Percentiles rank a stretch among this genome's conserved stretches.
Evolutionary conservation across 2,329 filamentous ascomycete genomes (phyloP).

Genomic region (Pseudohalonectria lignicola): DNA sequence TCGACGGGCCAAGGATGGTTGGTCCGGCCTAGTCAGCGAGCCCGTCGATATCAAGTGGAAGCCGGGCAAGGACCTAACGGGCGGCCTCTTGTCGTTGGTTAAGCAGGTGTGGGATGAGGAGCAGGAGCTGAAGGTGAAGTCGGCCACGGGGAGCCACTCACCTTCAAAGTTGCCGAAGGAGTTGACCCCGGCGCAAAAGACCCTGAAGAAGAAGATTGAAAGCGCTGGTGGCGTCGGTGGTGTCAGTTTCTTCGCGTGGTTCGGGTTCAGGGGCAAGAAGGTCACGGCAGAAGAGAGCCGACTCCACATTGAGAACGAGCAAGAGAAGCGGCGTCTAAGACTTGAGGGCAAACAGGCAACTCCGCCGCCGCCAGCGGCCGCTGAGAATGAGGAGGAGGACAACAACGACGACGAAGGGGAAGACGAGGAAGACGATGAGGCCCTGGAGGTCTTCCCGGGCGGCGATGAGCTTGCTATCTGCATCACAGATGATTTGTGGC

Average conservation of each 20-base stretch:
- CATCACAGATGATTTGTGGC: constrained; percentile 81
- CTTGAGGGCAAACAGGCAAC: constrained; percentile 26
- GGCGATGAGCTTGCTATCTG: constrained; percentile 74
- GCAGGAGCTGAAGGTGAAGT: constrained; percentile 15
- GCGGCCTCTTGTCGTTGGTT: constrained; percentile 66
- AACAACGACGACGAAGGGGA: constrained; percentile 51
- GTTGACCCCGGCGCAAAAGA: constrained; percentile 28
- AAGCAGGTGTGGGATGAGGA: constrained; percentile 57
- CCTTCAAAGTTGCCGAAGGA: no score
- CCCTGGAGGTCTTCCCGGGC: constrained; percentile 76
- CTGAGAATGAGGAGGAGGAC: constrained; percentile 41
- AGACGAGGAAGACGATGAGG: constrained; percentile 50
- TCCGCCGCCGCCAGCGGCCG: constrained; percentile 9
- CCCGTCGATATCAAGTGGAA: constrained; percentile 86
- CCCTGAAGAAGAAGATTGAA: constrained; percentile 7
- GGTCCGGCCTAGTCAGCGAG: constrained; percentile 73
- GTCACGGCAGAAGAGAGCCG: constrained; percentile 63
- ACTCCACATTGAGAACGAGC: constrained; percentile 48
- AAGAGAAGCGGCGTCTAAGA: constrained; percentile 36
- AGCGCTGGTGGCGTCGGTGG: constrained; percentile 46
- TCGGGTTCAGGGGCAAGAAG: constrained; percentile 64
- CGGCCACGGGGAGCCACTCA: constrained; percentile 18
- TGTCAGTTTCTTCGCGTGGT: constrained; percentile 80
- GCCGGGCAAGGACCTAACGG: constrained; percentile 72
- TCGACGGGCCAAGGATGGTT: constrained; percentile 53